Conservation (phyloP, 495 filamentous ascomycete genomes). For the Bryoglossum gracile region DNA sequence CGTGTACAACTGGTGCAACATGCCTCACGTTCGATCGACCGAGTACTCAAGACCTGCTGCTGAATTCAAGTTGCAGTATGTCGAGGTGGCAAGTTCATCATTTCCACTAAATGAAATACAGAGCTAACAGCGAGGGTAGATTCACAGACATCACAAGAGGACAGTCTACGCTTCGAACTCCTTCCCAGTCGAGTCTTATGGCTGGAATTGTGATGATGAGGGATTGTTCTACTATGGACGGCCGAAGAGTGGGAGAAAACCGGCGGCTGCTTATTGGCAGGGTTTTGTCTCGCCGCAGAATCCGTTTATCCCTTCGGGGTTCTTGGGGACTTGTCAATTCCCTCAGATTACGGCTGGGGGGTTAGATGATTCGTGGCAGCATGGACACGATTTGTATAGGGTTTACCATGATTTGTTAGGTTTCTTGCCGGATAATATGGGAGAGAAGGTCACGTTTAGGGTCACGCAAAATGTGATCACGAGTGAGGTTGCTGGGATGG, state of each 20-base stretch:
- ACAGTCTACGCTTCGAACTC: slow-evolving; percentile 63
- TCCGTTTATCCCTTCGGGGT: slow-evolving; percentile 50
- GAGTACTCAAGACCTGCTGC: slow-evolving; percentile 45
- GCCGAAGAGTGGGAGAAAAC: slow-evolving; percentile 31
- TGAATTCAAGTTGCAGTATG: slow-evolving; percentile 53
- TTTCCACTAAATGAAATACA: background rate
- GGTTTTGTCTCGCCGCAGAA: slow-evolving; percentile 47
- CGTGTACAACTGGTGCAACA: slow-evolving; percentile 68
- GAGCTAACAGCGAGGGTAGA: slow-evolving; percentile 28
- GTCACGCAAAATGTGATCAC: slow-evolving; percentile 68
- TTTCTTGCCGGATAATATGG: slow-evolving; percentile 46
- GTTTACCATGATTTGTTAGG: slow-evolving; percentile 54
- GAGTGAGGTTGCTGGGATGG: slow-evolving; percentile 59
- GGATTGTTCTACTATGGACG: slow-evolving; percentile 55
- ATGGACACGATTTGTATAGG: slow-evolving; percentile 55
- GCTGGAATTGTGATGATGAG: slow-evolving; percentile 57
- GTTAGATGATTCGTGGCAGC: slow-evolving; percentile 56
- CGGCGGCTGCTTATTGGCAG: slow-evolving; percentile 45
- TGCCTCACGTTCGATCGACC: slow-evolving; percentile 57
- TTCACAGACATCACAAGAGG: slow-evolving; percentile 68
- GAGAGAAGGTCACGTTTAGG: slow-evolving; percentile 43
- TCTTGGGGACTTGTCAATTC: slow-evolving; percentile 59
- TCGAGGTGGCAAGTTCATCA: slow-evolving; percentile 48
- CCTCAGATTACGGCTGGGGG: slow-evolving; percentile 61
- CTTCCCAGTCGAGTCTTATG: slow-evolving; percentile 56